Evolutionary conservation across 768 basidiomycete species (phyloP), one percentile per base, ranked within the genome.

Genomic region (Sutorius australiensis): DNA sequence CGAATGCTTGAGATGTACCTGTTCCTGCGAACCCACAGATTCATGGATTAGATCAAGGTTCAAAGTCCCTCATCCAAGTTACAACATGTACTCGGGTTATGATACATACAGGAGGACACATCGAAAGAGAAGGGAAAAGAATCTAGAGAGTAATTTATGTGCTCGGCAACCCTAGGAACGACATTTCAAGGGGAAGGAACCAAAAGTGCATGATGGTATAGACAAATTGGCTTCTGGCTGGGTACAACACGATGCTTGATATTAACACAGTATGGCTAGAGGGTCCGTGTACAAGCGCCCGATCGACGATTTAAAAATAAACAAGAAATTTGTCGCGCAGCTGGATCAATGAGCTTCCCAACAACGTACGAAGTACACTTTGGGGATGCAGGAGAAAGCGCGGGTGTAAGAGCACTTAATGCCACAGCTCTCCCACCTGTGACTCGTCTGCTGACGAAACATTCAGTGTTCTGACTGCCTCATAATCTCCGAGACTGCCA

Each of bases 401-500:
- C 19, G 21, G 24, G 37, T 3, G 34, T n/a, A 47, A 37, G 43
- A 33, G 40, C 31, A 19, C 37, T 69, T 61, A 80, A 58, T 75
- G 74, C 83, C 82, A 86, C 65, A 86, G 71, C 57, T 83, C 83
- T 33, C 84, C 84, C 8, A 74, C 76, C 54, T 80, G 73, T 48
- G 73, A 74, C 52, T 71, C 75, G 45, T 79, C 77, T 53, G 52
- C 55, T 19, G 58, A 55, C 19, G 66, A 58, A 50, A 48, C 50
- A 42, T 80, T 70, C 38, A 74, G 58, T 31, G 70, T 68, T 51
- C 72, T 74, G 33, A 81, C 69, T 2, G 78, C 75, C 48, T 72
- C 70, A 51, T 84, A 85, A 60, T 86, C 83, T 48, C 75, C 75
- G 36, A 86, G 63, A 27, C 81, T 76, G 6, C 79, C 82, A 10